phyloP scores from a whole-genome alignment of 2,329 filamentous ascomycete species.

The Bipolaris sorokiniana region DNA sequence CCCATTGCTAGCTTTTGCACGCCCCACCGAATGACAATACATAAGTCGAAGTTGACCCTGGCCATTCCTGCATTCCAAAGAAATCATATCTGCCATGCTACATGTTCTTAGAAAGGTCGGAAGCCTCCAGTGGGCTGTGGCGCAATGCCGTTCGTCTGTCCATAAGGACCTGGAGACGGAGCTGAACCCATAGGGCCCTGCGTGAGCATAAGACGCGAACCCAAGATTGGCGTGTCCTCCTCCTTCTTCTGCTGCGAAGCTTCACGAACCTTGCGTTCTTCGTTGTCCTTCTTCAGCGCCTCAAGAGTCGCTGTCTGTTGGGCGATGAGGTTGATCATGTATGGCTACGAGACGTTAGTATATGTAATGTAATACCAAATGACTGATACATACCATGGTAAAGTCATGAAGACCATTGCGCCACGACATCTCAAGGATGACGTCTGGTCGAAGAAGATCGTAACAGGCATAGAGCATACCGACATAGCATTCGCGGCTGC shows the following conservation, averaged over 20 bases:
- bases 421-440: conserved; percentile 96
- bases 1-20: conserved; percentile 32
- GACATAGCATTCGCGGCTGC: conserved; percentile 98
- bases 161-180: conserved; percentile 71
- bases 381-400: conserved; percentile 69
- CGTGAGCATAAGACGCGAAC: conserved; percentile 92
- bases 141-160: conserved; percentile 84
- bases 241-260: conserved; percentile 84
- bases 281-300: conserved; percentile 90
- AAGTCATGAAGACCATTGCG: conserved; percentile 93
- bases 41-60: conserved; percentile 23
- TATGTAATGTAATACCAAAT: conserved; percentile 1
- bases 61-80: background rate
- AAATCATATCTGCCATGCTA: background rate
- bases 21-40: conserved; percentile 34
- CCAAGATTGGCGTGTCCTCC: conserved; percentile 91
- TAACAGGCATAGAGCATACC: conserved; percentile 99
- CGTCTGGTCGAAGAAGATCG: conserved; percentile 90
- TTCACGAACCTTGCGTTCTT: conserved; percentile 79
- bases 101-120: conserved; percentile 42
- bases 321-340: conserved; percentile 97
- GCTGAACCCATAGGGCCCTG: conserved; percentile 72
- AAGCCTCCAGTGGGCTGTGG: conserved; percentile 79
- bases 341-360: conserved; percentile 61
- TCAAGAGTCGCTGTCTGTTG: conserved; percentile 90